phyloP scores from a whole-genome alignment of 2,329 filamentous ascomycete species.

The Chaetomium sp. region DNA sequence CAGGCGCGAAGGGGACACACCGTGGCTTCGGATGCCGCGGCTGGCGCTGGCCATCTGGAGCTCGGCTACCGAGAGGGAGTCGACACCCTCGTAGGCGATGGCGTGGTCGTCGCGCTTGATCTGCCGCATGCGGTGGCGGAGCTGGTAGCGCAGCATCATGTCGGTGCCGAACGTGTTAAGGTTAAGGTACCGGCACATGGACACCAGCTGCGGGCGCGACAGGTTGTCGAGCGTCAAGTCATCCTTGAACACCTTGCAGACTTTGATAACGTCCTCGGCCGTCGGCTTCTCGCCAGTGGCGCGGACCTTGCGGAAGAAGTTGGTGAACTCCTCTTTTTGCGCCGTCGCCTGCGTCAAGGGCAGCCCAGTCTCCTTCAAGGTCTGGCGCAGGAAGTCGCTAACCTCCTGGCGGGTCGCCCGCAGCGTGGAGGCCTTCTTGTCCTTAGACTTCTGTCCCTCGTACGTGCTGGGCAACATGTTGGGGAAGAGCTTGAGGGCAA shows the following conservation, averaged over 20 bases:
- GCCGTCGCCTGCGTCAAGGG: constrained; percentile 78
- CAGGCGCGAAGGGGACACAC: constrained; percentile 80
- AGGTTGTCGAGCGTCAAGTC: constrained; percentile 96
- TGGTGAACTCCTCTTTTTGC: constrained; percentile 87
- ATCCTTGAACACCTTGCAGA: constrained; percentile 98
- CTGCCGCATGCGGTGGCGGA: constrained; percentile 96
- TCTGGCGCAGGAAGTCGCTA: constrained; percentile 80
- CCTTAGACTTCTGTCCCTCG: constrained; percentile 84
- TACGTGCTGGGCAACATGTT: constrained; percentile 97
- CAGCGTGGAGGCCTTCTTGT: constrained; percentile 75
- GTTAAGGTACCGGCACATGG: constrained; percentile 98
- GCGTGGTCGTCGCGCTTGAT: constrained; percentile 97
- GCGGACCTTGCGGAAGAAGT: constrained; percentile 95
- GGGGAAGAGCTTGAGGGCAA: constrained; percentile 91
- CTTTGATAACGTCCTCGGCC: constrained; percentile 88
- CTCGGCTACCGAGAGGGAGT: constrained; percentile 86
- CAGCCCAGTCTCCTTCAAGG: constrained; percentile 85
- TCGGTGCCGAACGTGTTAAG: constrained; percentile 95
- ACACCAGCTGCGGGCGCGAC: constrained; percentile 89
- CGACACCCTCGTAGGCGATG: constrained; percentile 89
- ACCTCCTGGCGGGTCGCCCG: constrained; percentile 89
- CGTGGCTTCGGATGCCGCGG: constrained; percentile 86
- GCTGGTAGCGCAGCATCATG: constrained; percentile 93
- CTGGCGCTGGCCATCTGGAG: constrained; percentile 87
- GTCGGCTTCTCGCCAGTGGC: constrained; percentile 87